Evolutionary conservation across 176 grass and related monocot genomes (phyloP).

Genomic region (Triticum monococcum): DNA sequence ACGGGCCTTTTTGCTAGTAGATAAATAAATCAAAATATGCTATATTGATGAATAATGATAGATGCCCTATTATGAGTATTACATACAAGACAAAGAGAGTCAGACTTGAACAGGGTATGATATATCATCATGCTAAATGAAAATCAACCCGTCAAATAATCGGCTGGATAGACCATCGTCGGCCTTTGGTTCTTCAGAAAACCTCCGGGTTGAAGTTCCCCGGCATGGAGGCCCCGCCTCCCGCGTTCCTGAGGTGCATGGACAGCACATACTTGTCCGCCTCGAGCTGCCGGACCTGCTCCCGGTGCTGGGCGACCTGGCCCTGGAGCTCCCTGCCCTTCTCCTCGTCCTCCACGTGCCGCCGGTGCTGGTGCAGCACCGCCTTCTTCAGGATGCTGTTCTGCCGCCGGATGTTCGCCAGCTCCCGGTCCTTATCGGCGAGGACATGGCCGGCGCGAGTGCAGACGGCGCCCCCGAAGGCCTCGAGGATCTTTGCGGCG

Average conservation of each 20-base stretch:
- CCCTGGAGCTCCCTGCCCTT: background rate
- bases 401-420: background rate
- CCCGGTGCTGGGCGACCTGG: background rate
- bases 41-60: too few relatives aligned
- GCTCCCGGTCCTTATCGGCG: background rate
- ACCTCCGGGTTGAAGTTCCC: slow-evolving; percentile 24
- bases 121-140: too few relatives aligned
- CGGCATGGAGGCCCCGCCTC: background rate
- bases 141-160: too few relatives aligned
- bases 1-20: too few relatives aligned
- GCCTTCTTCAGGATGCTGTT: slow-evolving; percentile 21
- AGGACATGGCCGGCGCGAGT: background rate
- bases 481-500: background rate
- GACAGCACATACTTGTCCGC: slow-evolving; percentile 25
- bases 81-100: too few relatives aligned
- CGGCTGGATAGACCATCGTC: too few relatives aligned
- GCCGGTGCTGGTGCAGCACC: background rate
- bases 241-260: background rate
- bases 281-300: slow-evolving; percentile 16
- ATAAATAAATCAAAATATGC: too few relatives aligned
- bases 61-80: too few relatives aligned
- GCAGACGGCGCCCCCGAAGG: background rate
- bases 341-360: background rate
- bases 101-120: too few relatives aligned
- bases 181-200: background rate